These are phyloP conservation scores for Podospora pseudocomata DNA, from an alignment of 495 filamentous ascomycete genomes.

Conservation along the genomic window DNA sequence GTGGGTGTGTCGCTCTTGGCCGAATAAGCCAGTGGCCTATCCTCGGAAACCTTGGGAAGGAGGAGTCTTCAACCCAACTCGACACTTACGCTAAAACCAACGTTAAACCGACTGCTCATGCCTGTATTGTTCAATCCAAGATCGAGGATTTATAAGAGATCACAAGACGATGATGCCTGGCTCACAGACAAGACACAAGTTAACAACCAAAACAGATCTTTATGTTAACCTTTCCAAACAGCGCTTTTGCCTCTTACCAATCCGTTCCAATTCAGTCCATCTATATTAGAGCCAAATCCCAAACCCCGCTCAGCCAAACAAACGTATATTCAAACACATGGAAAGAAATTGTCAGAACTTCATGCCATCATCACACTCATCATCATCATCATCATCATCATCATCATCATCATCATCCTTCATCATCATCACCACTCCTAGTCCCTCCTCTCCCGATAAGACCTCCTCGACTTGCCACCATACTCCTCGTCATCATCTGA, in stretches of 20 bases:
- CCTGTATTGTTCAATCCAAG: no score
- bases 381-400: conserved; percentile 3
- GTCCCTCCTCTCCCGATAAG: conserved; percentile 13
- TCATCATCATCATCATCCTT: neutral
- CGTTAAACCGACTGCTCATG: neutral
- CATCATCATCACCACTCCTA: neutral
- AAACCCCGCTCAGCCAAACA: neutral
- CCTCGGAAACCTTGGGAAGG: no score
- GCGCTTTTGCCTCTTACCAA: neutral
- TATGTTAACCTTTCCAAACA: neutral
- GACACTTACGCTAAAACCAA: neutral
- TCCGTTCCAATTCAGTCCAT: neutral
- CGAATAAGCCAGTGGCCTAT: no score
- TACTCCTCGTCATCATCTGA: conserved; percentile 22
- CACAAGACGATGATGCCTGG: neutral
- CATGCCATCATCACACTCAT: conserved; percentile 9
- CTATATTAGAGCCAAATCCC: neutral
- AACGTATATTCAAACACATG: neutral
- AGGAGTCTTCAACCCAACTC: no score
- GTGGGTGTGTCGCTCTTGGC: no score
- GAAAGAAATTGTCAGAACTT: conserved; percentile 1
- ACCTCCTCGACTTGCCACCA: conserved; percentile 7
- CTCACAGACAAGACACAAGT: neutral
- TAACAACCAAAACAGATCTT: neutral
- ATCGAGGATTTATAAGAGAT: neutral